These are phyloP conservation scores for Naganishia kalamii DNA, from an alignment of 768 basidiomycete species.

Conservation along the genomic window DNA sequence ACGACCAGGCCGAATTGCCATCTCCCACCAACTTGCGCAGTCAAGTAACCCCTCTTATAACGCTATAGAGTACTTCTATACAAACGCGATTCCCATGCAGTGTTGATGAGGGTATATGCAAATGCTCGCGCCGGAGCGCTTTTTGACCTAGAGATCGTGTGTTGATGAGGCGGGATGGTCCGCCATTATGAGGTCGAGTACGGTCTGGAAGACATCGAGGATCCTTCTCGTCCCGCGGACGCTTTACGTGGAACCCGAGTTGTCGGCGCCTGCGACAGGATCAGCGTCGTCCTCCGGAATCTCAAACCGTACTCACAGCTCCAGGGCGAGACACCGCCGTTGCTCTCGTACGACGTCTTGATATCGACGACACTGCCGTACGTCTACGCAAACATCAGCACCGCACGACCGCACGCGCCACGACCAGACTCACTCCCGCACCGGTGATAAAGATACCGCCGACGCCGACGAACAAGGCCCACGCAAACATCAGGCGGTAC, in stretches of 20 bases:
- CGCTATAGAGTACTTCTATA: too few relatives aligned
- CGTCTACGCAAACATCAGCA: not conserved
- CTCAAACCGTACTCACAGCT: conserved; percentile 20
- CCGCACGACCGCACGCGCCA: not conserved
- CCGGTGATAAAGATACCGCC: conserved; percentile 29
- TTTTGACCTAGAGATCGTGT: too few relatives aligned
- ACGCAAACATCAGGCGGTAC: conserved; percentile 16
- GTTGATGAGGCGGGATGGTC: too few relatives aligned
- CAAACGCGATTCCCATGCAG: too few relatives aligned
- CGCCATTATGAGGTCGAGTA: too few relatives aligned
- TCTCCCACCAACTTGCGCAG: too few relatives aligned
- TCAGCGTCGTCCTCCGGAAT: not conserved
- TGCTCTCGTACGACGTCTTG: not conserved
- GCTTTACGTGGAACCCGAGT: not conserved
- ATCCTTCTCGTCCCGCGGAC: not conserved
- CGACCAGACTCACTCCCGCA: conserved; percentile 25
- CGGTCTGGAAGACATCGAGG: too few relatives aligned
- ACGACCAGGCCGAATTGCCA: too few relatives aligned
- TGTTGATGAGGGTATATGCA: too few relatives aligned
- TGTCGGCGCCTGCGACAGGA: not conserved
- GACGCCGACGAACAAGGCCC: conserved; percentile 22
- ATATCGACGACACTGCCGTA: conserved; percentile 15
- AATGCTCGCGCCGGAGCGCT: too few relatives aligned
- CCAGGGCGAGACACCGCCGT: conserved; percentile 24
- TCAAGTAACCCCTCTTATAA: too few relatives aligned